Evolutionary conservation across 768 basidiomycete genomes (phyloP).

Genomic region (Tulasnella calospora): DNA sequence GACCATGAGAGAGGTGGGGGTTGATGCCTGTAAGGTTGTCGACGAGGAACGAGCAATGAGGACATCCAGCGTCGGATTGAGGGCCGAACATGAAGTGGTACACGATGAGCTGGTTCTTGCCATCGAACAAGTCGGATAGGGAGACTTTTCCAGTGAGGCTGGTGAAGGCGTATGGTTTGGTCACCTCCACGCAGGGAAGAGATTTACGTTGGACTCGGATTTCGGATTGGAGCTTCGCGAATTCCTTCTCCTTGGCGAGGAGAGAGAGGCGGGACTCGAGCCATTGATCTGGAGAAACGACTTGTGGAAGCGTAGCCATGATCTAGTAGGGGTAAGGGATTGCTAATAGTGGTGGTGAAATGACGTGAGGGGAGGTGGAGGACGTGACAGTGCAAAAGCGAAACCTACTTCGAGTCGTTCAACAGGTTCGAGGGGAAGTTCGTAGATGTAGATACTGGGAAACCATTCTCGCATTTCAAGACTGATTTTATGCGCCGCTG

Average conservation of each 20-base stretch:
- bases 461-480: background rate
- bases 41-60: background rate
- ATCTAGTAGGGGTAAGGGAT: background rate
- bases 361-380: no score
- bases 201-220: background rate
- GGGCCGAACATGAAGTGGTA: conserved; percentile 6
- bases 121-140: background rate
- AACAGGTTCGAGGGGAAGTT: background rate
- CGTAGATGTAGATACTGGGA: background rate
- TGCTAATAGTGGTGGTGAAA: background rate
- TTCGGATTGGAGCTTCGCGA: background rate
- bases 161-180: background rate
- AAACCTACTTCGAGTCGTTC: background rate
- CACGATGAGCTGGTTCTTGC: background rate
- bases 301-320: background rate
- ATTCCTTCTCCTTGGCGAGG: background rate
- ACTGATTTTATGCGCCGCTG: background rate
- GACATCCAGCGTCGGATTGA: background rate
- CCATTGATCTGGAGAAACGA: conserved; percentile 4
- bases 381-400: background rate
- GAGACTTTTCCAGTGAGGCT: background rate
- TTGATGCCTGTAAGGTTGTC: background rate
- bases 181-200: background rate
- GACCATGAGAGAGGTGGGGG: background rate
- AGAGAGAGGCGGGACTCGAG: background rate